Evolutionary conservation across 768 basidiomycete genomes (phyloP), one percentile per base, ranked within the genome.

Genomic region (Tephrocybe sp.): DNA sequence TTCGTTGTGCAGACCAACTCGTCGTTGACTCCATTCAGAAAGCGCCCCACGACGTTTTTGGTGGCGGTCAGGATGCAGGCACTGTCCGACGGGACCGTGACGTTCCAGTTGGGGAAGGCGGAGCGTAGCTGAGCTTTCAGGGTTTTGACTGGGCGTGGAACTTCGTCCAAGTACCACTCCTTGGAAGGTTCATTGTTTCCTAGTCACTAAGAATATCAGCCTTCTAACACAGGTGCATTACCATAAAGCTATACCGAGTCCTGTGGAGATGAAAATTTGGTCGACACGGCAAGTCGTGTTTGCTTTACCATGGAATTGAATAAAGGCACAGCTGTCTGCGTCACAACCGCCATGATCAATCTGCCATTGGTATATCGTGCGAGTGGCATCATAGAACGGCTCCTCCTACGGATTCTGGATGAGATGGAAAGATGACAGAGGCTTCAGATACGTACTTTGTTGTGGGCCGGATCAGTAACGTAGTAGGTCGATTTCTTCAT

Each of bases 251-350:
- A 26, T 60, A 75, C 77, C 73, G 11, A 79, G 66, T 25, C 78
- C 77, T 15, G 68, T 65, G 3, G 79, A 79, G 3, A 79, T 57
- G 60, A 80, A 78, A 2, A 76, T 64, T 1, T 69, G 66, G 44
- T 78, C 77, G 0, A 47, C 55, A 0, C 61, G 45, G 51, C 78
- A 80, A 0, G 74, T 69, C 15, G 57, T 59, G 3, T 57, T 26
- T 0, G 59, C 69, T 62, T 80, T 80, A 2, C 76, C 78, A 39
- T 80, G 77, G 26, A 80, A 55, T 46, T 80, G 77, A 18, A 79
- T 65, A 41, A 72, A 78, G 4, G 71, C 76, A 38, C 78, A 79
- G 0, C 68, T 66, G 3, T 63, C 47, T 0, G 68, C 51, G 0
- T 70, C 68, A 50, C 76, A 79, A 6, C 76, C 76, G 3, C 64